These are phyloP conservation scores for Fennellomyces sp. DNA, from an alignment of 371 early-diverging fungal species.

Conservation along the genomic window DNA sequence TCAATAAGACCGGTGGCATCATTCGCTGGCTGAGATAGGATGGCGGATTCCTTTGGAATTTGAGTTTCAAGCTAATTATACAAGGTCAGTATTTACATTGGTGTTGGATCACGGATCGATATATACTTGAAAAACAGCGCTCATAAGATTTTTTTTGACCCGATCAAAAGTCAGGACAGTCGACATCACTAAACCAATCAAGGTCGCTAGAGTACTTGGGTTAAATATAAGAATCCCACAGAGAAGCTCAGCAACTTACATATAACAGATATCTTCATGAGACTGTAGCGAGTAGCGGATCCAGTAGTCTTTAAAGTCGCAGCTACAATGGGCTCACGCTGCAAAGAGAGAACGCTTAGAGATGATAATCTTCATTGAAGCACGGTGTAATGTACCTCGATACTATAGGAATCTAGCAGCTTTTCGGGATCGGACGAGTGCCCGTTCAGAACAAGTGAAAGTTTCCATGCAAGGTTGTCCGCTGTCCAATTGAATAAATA, in stretches of 20 bases:
- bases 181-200: neutral
- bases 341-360: too few species aligned
- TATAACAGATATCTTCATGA: neutral
- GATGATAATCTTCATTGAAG: too few species aligned
- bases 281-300: neutral
- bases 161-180: neutral
- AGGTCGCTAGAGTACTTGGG: neutral
- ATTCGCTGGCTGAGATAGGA: neutral
- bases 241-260: neutral
- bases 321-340: conserved; percentile 8
- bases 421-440: conserved; percentile 26
- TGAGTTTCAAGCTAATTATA: neutral
- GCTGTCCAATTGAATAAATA: conserved; percentile 14
- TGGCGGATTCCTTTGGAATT: neutral
- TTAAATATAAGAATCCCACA: neutral
- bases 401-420: conserved; percentile 35
- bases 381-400: conserved; percentile 23
- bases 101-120: neutral
- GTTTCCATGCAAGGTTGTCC: conserved; percentile 50
- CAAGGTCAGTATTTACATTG: neutral
- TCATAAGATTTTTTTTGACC: neutral
- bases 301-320: conserved; percentile 3
- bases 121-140: conserved; percentile 8
- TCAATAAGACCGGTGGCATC: neutral
- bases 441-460: conserved; percentile 36